These are phyloP conservation scores for Epichloe sylvatica DNA, from an alignment of 2,329 filamentous ascomycete genomes.

Conservation along the genomic window DNA sequence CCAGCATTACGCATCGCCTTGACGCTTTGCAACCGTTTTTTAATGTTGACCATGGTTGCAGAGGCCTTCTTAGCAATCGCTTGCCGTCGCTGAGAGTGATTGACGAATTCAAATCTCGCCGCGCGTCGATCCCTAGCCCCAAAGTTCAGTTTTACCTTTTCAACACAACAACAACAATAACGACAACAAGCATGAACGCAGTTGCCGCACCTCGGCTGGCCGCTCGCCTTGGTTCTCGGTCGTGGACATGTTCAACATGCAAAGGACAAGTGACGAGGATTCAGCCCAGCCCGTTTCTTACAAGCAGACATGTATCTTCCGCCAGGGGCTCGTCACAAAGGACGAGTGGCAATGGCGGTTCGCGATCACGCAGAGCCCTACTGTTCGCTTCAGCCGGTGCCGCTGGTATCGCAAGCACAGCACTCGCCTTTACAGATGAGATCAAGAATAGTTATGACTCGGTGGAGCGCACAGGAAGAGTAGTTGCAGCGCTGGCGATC, in stretches of 20 bases:
- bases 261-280: conserved; percentile 24
- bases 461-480: conserved; percentile 63
- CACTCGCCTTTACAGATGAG: conserved; percentile 48
- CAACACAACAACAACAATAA: neutral
- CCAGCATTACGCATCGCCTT: neutral
- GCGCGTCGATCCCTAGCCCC: neutral
- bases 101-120: conserved; percentile 1
- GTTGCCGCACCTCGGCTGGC: conserved; percentile 25
- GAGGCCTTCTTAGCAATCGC: neutral
- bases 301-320: conserved; percentile 18
- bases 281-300: conserved; percentile 15
- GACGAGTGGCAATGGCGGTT: conserved; percentile 6
- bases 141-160: no score
- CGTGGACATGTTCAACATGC: conserved; percentile 35
- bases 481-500: conserved; percentile 58
- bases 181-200: conserved; percentile 24
- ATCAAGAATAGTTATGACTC: conserved; percentile 65
- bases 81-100: conserved; percentile 5
- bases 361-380: conserved; percentile 19
- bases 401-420: conserved; percentile 33
- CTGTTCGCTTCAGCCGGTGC: conserved; percentile 38
- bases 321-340: conserved; percentile 12
- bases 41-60: conserved; percentile 6
- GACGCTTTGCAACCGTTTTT: neutral
- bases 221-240: conserved; percentile 23